Percentiles rank a stretch among this genome's conserved stretches.
Evolutionary conservation across 192 early-diverging fungal species (phyloP).

Genomic region (Linnemannia elongata): DNA sequence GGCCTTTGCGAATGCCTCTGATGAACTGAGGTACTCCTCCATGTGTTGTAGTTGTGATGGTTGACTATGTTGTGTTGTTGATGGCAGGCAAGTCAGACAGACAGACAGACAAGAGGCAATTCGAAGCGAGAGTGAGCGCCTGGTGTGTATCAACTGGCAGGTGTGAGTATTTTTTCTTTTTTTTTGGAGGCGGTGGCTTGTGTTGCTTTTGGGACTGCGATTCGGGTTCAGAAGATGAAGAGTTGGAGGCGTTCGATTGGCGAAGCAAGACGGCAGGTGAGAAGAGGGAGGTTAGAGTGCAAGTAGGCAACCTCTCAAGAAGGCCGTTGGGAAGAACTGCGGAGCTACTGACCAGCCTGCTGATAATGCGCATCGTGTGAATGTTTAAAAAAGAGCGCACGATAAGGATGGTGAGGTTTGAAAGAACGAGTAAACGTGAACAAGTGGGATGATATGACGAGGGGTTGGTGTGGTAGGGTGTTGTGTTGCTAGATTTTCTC

Average conservation of each 20-base stretch:
- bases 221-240: not conserved
- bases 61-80: not conserved
- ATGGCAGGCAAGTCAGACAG: not conserved
- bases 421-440: not conserved
- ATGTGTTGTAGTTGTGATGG: not conserved
- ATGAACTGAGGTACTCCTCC: constrained; percentile 50
- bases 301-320: no score
- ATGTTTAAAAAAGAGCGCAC: no score
- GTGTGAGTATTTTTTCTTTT: not conserved
- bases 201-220: constrained; percentile 1
- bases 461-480: not conserved
- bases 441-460: not conserved
- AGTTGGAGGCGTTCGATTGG: not conserved
- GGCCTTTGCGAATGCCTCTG: constrained; percentile 53
- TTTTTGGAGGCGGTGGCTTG: constrained; percentile 6
- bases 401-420: not conserved
- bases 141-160: not conserved
- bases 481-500: no score
- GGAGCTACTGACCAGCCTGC: no score
- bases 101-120: not conserved
- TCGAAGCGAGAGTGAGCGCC: not conserved
- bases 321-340: no score
- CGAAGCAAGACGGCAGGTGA: not conserved
- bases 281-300: not conserved
- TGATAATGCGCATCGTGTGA: no score